Conservation (phyloP, 371 early-diverging fungal genomes). For the Umbelopsis sp. region DNA sequence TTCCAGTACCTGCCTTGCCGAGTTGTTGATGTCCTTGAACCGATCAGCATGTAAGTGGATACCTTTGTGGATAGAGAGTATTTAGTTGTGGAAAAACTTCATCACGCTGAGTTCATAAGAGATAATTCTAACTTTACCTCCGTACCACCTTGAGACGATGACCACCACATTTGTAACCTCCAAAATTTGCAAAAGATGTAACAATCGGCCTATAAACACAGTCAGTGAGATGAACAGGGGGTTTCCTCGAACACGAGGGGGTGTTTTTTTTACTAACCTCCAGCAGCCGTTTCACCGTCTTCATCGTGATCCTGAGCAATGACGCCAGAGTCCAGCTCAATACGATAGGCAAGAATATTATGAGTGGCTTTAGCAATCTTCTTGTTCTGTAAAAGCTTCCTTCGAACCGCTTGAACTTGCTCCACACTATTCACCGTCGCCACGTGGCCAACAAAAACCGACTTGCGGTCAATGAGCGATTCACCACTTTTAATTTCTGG, state of each 20-base stretch:
- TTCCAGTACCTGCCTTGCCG: constrained; percentile 73
- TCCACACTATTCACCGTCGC: constrained; percentile 62
- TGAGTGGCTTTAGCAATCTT: constrained; percentile 87
- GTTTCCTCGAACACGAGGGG: too few species aligned
- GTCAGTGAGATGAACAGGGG: too few species aligned
- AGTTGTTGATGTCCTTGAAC: constrained; percentile 91
- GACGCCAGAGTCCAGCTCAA: constrained; percentile 59
- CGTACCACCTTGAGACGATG: constrained; percentile 90
- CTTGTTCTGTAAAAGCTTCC: constrained; percentile 69
- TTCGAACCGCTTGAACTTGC: constrained; percentile 64
- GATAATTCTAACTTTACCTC: constrained; percentile 60
- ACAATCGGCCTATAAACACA: constrained; percentile 55
- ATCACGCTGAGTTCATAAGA: background rate
- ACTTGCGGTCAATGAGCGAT: constrained; percentile 82
- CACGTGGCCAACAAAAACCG: constrained; percentile 84
- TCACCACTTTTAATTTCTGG: constrained; percentile 42
- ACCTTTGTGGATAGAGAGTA: constrained; percentile 15
- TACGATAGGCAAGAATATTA: constrained; percentile 89
- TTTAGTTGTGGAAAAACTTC: background rate
- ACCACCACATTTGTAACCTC: constrained; percentile 79
- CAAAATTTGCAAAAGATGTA: constrained; percentile 77
- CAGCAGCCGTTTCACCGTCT: constrained; percentile 85
- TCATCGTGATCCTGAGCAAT: constrained; percentile 78
- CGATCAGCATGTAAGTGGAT: constrained; percentile 81
- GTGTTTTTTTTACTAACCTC: constrained; percentile 41